A percentile compares a stretch with the other conserved stretches of the same genome.
Evolutionary conservation across 768 basidiomycete species (phyloP).

Genomic region (Cyclocybe cylindracea): DNA sequence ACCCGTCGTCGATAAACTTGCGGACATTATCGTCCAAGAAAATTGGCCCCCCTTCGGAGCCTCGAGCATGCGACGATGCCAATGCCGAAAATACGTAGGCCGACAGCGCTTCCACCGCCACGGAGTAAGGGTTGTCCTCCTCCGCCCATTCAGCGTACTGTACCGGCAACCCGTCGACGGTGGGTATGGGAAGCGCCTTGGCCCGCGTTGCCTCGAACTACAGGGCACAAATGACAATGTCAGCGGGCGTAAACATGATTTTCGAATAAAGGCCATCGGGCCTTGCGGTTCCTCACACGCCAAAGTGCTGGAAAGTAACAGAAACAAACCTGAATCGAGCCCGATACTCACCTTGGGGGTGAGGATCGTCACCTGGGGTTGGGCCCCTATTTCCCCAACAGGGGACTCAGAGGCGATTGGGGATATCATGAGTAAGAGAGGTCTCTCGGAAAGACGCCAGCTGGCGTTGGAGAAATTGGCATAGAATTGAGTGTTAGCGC

Average conservation of each 20-base stretch:
- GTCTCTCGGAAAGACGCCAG: slow-evolving; percentile 81
- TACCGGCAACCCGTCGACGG: slow-evolving; percentile 30
- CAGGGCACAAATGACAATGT: neutral
- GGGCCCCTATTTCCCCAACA: slow-evolving; percentile 15
- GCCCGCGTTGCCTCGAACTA: slow-evolving; percentile 76
- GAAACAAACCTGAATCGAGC: no score
- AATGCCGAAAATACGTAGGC: slow-evolving; percentile 4
- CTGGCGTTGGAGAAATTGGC: slow-evolving; percentile 62
- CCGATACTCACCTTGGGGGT: slow-evolving; percentile 51
- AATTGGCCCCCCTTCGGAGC: slow-evolving; percentile 33
- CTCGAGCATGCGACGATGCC: neutral
- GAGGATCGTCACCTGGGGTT: slow-evolving; percentile 56
- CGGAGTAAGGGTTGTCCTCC: slow-evolving; percentile 63
- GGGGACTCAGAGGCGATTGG: slow-evolving; percentile 29
- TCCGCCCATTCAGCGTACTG: slow-evolving; percentile 65
- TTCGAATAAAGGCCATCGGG: neutral
- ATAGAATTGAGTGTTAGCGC: slow-evolving; percentile 69
- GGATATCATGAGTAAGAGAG: slow-evolving; percentile 67
- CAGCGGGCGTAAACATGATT: neutral
- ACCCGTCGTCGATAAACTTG: slow-evolving; percentile 65
- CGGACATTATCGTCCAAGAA: slow-evolving; percentile 63
- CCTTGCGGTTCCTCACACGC: neutral
- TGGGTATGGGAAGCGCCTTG: slow-evolving; percentile 55
- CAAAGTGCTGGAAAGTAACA: neutral
- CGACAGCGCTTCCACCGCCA: slow-evolving; percentile 30